A percentile compares a stretch with the other conserved stretches of the same genome.
phyloP scores from a whole-genome alignment of 1,139 yeast genomes.

The Scheffersomyces parashehatae region DNA sequence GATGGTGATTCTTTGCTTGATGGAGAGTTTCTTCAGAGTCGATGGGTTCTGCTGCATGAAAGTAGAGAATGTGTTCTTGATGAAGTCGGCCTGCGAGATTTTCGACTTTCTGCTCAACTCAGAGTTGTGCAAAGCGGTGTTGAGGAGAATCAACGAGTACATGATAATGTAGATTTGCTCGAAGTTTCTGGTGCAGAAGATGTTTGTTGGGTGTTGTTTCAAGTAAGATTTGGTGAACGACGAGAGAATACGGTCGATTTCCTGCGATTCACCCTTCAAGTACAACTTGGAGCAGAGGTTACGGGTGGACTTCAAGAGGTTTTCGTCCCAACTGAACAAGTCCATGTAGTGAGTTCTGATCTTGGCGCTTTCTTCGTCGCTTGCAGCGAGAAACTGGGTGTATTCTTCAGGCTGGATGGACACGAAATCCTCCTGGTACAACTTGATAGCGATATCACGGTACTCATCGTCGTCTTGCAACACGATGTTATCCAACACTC shows the following conservation, averaged over 20 bases:
- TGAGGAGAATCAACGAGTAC: constrained; percentile 71
- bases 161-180: constrained; percentile 72
- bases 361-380: constrained; percentile 40
- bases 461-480: constrained; percentile 15
- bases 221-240: constrained; percentile 71
- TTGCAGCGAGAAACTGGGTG: constrained; percentile 46
- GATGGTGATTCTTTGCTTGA: constrained; percentile 43
- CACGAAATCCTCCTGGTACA: constrained; percentile 42
- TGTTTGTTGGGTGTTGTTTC: constrained; percentile 48
- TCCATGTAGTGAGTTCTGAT: constrained; percentile 50
- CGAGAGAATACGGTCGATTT: constrained; percentile 72
- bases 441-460: constrained; percentile 36
- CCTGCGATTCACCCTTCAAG: constrained; percentile 82
- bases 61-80: constrained; percentile 55
- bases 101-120: constrained; percentile 42
- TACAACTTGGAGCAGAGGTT: constrained; percentile 63
- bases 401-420: constrained; percentile 49
- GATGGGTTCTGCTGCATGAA: constrained; percentile 36
- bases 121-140: constrained; percentile 64
- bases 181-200: constrained; percentile 52
- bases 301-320: constrained; percentile 57
- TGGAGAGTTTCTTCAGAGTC: constrained; percentile 28
- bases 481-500: too few species aligned
- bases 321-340: constrained; percentile 49
- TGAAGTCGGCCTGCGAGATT: constrained; percentile 51